phyloP scores from a whole-genome alignment of 306 rosid genomes.

The Vigna hirtella region DNA sequence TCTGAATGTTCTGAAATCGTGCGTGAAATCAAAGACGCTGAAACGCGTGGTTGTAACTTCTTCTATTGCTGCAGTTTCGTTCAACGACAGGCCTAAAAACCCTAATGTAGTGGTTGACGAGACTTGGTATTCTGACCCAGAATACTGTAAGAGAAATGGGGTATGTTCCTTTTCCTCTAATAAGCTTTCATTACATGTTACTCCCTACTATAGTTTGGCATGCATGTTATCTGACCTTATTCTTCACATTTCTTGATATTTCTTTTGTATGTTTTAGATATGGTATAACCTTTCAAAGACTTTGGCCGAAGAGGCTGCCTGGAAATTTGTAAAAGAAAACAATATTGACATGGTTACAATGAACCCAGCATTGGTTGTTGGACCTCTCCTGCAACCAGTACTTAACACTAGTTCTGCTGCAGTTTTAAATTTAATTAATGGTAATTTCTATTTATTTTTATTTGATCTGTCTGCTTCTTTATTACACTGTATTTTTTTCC shows the following conservation, averaged over 20 bases:
- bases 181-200: too few relatives aligned
- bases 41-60: conserved; percentile 48
- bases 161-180: conserved; percentile 19
- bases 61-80: conserved; percentile 16
- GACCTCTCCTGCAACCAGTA: conserved; percentile 74
- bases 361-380: conserved; percentile 70
- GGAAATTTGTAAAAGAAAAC: conserved; percentile 75
- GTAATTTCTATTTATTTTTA: conserved; percentile 37
- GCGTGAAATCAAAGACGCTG: conserved; percentile 42
- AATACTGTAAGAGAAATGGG: not conserved
- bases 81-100: conserved; percentile 42
- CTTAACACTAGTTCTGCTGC: conserved; percentile 59
- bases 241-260: conserved; percentile 17
- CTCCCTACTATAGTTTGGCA: not conserved
- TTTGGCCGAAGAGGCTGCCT: conserved; percentile 73
- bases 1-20: conserved; percentile 50
- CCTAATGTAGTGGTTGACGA: conserved; percentile 45
- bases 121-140: conserved; percentile 51
- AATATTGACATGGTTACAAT: conserved; percentile 71
- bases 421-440: conserved; percentile 53
- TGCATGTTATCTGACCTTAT: not conserved
- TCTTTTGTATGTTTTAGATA: conserved; percentile 47
- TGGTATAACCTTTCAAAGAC: conserved; percentile 72
- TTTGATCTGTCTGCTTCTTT: not conserved
- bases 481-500: not conserved